phyloP scores from a whole-genome alignment of 2,329 filamentous ascomycete species.

The Paracoccidioides brasiliensis region DNA sequence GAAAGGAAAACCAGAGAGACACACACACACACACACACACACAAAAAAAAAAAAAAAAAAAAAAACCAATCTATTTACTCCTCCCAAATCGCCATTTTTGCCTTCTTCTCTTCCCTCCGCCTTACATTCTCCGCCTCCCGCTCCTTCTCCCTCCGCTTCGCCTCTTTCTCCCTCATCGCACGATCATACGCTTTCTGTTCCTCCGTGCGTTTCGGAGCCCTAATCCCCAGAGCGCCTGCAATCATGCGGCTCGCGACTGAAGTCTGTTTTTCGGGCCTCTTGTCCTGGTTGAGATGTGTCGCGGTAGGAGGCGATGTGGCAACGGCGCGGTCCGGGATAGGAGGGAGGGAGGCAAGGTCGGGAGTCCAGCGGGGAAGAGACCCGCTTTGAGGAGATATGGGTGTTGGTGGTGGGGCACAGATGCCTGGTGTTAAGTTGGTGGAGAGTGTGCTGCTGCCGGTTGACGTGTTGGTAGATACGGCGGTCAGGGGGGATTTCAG shows the following conservation, averaged over 20 bases:
- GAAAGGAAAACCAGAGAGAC: no score
- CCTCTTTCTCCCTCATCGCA: slow-evolving; percentile 71
- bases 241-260: slow-evolving; percentile 84
- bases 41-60: no score
- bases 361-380: slow-evolving; percentile 7
- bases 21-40: no score
- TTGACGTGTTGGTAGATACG: slow-evolving; percentile 14
- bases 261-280: slow-evolving; percentile 78
- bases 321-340: slow-evolving; percentile 22
- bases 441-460: slow-evolving; percentile 20
- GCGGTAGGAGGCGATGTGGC: slow-evolving; percentile 29
- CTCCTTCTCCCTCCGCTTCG: slow-evolving; percentile 60
- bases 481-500: slow-evolving; percentile 13
- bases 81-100: slow-evolving; percentile 81
- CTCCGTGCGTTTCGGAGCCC: slow-evolving; percentile 67
- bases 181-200: slow-evolving; percentile 80
- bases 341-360: slow-evolving; percentile 49
- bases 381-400: slow-evolving; percentile 41
- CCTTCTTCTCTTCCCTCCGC: slow-evolving; percentile 54
- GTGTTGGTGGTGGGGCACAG: slow-evolving; percentile 49
- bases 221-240: slow-evolving; percentile 71
- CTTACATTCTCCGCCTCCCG: slow-evolving; percentile 50
- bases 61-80: slow-evolving; percentile 27
- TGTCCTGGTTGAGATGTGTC: slow-evolving; percentile 10
- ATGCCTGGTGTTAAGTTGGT: slow-evolving; percentile 9